These are phyloP conservation scores for Chrysoporthe cubensis DNA, from an alignment of 2,329 filamentous ascomycete species.

Conservation along the genomic window DNA sequence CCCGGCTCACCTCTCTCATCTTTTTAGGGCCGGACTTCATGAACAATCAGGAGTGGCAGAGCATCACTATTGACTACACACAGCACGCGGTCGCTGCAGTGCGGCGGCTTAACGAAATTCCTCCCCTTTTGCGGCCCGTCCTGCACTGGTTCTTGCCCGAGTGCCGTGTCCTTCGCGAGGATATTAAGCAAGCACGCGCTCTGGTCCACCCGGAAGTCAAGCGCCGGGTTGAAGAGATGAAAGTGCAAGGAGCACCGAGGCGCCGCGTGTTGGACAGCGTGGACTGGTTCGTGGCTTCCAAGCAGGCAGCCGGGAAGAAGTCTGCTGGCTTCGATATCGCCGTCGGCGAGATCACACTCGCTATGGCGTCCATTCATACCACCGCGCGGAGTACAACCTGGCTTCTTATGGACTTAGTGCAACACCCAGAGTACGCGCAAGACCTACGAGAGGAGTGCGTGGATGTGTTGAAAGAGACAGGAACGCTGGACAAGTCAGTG, in stretches of 20 bases:
- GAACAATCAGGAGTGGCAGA: constrained; percentile 9
- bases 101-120: background rate
- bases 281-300: constrained; percentile 16
- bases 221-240: constrained; percentile 13
- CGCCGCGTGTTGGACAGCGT: constrained; percentile 11
- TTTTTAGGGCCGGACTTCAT: constrained; percentile 10
- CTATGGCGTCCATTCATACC: constrained; percentile 13
- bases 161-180: background rate
- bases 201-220: constrained; percentile 13
- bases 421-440: constrained; percentile 10
- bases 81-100: constrained; percentile 4
- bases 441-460: constrained; percentile 15
- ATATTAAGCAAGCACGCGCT: background rate
- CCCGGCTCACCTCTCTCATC: constrained; percentile 5
- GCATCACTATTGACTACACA: constrained; percentile 4
- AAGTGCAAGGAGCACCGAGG: constrained; percentile 5
- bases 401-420: constrained; percentile 1
- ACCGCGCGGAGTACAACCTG: background rate
- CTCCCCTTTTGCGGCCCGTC: background rate
- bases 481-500: constrained; percentile 22
- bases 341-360: constrained; percentile 5
- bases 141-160: constrained; percentile 1
- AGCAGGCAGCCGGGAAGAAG: background rate
- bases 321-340: background rate
- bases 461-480: constrained; percentile 8